These are phyloP conservation scores for Cyclotella sp. DNA, from an alignment of 108 stramenopile genomes.

Conservation along the genomic window DNA sequence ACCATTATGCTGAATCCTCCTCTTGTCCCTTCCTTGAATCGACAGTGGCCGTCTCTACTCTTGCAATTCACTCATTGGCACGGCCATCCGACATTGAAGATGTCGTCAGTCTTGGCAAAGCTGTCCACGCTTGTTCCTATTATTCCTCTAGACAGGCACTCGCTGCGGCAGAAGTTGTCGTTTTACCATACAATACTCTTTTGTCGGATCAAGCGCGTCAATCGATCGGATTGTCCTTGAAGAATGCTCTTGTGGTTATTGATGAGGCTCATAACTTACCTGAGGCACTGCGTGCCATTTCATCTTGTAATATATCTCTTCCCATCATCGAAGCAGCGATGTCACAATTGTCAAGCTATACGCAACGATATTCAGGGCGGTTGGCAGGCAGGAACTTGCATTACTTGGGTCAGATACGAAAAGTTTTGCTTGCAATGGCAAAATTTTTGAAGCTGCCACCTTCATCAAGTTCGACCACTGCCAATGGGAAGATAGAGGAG, in stretches of 20 bases:
- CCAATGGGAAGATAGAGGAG: constrained; percentile 14
- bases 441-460: constrained; percentile 55
- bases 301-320: constrained; percentile 59
- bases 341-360: constrained; percentile 66
- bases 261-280: constrained; percentile 99
- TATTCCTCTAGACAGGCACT: constrained; percentile 90
- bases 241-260: constrained; percentile 84
- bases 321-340: constrained; percentile 56
- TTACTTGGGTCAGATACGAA: constrained; percentile 84
- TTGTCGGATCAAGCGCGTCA: constrained; percentile 67
- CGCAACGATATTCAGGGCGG: constrained; percentile 55
- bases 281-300: constrained; percentile 73
- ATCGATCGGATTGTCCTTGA: constrained; percentile 80
- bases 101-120: constrained; percentile 69
- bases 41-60: constrained; percentile 63
- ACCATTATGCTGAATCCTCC: constrained; percentile 7
- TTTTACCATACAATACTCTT: constrained; percentile 91
- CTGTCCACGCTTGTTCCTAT: constrained; percentile 89
- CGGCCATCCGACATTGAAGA: constrained; percentile 93
- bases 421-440: constrained; percentile 65
- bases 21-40: constrained; percentile 74
- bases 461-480: constrained; percentile 2
- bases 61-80: constrained; percentile 85
- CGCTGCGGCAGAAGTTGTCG: constrained; percentile 89
- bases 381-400: constrained; percentile 79